Base-by-base conservation (phyloP, 1,284 basidiomycete species). In the Afroboletus lepidellus region DNA sequence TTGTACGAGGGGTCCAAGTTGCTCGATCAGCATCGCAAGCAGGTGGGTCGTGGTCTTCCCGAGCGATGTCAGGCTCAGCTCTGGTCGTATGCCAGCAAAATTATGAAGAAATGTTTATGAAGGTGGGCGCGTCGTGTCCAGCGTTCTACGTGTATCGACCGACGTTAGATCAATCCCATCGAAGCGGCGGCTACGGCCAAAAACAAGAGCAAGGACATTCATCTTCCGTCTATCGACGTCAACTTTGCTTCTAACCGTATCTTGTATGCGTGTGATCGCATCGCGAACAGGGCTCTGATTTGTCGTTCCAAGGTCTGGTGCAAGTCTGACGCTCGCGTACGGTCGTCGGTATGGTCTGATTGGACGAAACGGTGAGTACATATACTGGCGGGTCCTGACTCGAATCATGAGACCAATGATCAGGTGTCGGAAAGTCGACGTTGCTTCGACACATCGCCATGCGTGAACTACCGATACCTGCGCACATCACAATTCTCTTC, bases 21-120 rank as follows among this genome's bases (percentile, higher is more conserved):
- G 30, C 81, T 99, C 53, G 93, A 98, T 67, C 88, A 93, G 64
- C 86, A 92, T 71, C 85, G 89, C 69, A 94, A 94, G 74, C 93
- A 94, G 77, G 88, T 85, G 56, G 58, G 74, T 58, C 36, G 33
- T 32, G 20, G 21, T 27, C 24, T 25, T 8, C 23, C 6, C 30
- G 16, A 15, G 34, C 0, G 20, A 39, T 11, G 43, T 45, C 41
- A 23, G 15, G 8, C 15, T 18, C 33, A 29, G 30, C 36, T 59
- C 57, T 53, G 32, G 30, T 29, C 16, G 20, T 12, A 27, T 51
- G 4, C 32, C 63, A 96, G 85, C 91, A 96, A 86, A 85, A 87
- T 24, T 98, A 98, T 76, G 95, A 98, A 70, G 96, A 98, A 69
- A 88, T 98, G 85, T 99, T 96, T 76, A 92, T 99, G 89, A 92